Conservation (phyloP, 1,284 basidiomycete genomes). For the Moesziomyces sp. region DNA sequence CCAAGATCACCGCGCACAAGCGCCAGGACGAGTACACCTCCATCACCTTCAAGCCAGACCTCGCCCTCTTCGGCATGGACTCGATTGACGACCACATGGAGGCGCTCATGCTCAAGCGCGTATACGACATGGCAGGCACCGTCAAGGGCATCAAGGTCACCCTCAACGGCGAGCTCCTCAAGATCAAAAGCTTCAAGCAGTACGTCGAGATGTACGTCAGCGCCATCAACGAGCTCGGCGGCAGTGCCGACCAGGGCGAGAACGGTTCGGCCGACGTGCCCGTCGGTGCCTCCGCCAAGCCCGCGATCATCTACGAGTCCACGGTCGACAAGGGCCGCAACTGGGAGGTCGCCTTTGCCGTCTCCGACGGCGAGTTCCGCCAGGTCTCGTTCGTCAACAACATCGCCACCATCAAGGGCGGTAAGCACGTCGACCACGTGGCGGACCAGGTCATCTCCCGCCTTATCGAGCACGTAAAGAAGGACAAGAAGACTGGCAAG, state of each 20-base stretch:
- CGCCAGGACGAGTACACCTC: slow-evolving; percentile 83
- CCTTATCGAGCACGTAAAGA: slow-evolving; percentile 80
- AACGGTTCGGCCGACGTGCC: slow-evolving; percentile 58
- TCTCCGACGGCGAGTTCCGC: slow-evolving; percentile 86
- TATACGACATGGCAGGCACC: slow-evolving; percentile 97
- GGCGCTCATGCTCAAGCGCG: slow-evolving; percentile 89
- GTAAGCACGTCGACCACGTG: slow-evolving; percentile 89
- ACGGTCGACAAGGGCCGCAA: slow-evolving; percentile 74
- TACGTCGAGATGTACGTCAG: slow-evolving; percentile 90
- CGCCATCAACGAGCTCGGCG: slow-evolving; percentile 68
- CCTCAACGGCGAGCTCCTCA: slow-evolving; percentile 90
- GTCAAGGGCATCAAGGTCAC: slow-evolving; percentile 92
- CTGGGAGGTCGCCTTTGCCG: slow-evolving; percentile 96
- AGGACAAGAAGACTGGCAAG: slow-evolving; percentile 88
- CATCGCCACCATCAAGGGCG: slow-evolving; percentile 96
- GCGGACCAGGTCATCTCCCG: slow-evolving; percentile 87
- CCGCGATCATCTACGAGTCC: slow-evolving; percentile 83
- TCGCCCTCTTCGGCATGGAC: slow-evolving; percentile 91
- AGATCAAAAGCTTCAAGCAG: slow-evolving; percentile 95
- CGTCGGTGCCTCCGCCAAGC: slow-evolving; percentile 80
- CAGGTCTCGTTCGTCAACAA: slow-evolving; percentile 95
- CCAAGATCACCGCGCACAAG: slow-evolving; percentile 82
- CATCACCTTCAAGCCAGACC: slow-evolving; percentile 93
- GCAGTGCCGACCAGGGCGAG: slow-evolving; percentile 43
- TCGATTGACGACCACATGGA: slow-evolving; percentile 90